Evolutionary conservation across 75 land plant genomes (phyloP), one percentile per base, ranked within the genome.

Genomic region (Cunninghamia lanceolata): DNA sequence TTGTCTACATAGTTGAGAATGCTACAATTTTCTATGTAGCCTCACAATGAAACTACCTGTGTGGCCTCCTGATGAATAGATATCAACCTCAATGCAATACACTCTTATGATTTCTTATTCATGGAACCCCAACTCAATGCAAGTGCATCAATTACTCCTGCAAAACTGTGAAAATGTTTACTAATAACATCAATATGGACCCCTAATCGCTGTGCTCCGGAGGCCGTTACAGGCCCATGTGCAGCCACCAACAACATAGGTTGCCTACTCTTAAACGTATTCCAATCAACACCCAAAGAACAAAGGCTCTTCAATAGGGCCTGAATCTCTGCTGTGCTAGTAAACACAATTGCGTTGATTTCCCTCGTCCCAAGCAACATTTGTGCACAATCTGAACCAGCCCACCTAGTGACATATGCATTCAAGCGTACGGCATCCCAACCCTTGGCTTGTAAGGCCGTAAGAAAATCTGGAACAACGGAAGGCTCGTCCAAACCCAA

Each of bases 151-250:
- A 93, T 79, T 10, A 95, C 91, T 9, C 96, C 96, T 40, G 80
- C 84, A 77, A 95, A 95, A 85, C 94, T 94, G 39, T 86, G 77
- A 84, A 93, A 95, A 45, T 78, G 84, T 17, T 75, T 17, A 34
- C 97, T 85, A 36, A 93, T 92, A 13, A 94, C 87, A 88, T 95
- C 93, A 34, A 93, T 89, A 9, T 77, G 50, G 15, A 95, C 86
- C 19, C 97, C 97, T 6, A 92, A 59, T 40, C 88, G 74, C 83
- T 84, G 88, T 15, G 92, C 96, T 6, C 97, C 97, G 0, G 85
- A 70, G 14, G 94, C 95, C 0, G 97, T 95, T 32, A 95, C 95
- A 42, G 97, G 97, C 71, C 97, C 97, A 83, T 94, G 95, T 45
- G 95, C 96, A 25, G 95, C 94, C 79, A 91, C 89, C 63, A 95